A percentile compares a stretch with the other conserved stretches of the same genome.
phyloP scores from a whole-genome alignment of 164 flowering plant species.

The Liriodendron chinense region DNA sequence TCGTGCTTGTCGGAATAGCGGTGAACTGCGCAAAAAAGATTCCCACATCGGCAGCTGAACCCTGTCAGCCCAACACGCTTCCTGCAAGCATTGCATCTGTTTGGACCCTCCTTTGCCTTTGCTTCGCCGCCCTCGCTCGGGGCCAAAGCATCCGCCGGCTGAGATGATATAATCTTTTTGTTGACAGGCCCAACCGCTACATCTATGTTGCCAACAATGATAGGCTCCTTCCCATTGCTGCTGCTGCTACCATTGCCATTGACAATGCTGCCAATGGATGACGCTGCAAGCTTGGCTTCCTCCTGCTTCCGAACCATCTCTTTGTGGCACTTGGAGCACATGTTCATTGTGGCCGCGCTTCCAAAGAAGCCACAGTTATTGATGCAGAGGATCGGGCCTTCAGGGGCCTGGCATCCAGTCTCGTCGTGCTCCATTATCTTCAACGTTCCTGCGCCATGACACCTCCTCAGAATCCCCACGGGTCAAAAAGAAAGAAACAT shows the following conservation, averaged over 20 bases:
- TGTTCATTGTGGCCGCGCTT: conserved; percentile 55
- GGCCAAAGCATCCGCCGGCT: conserved; percentile 19
- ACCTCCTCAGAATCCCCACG: conserved; percentile 2
- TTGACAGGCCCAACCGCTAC: conserved; percentile 22
- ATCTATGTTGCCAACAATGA: conserved; percentile 18
- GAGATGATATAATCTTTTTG: conserved; percentile 17
- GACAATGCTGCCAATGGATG: conserved; percentile 47
- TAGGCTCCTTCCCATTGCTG: conserved; percentile 26
- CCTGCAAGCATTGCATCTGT: conserved; percentile 42
- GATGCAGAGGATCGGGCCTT: conserved; percentile 47
- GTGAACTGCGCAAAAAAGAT: conserved; percentile 44
- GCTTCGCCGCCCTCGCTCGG: conserved; percentile 15
- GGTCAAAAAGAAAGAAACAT: not conserved
- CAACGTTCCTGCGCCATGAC: conserved; percentile 21
- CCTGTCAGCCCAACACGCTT: conserved; percentile 59
- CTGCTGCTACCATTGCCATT: conserved; percentile 27
- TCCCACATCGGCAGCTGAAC: conserved; percentile 54
- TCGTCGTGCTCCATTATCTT: conserved; percentile 47
- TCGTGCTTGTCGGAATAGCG: conserved; percentile 59
- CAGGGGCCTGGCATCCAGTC: conserved; percentile 58
- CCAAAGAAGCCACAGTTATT: conserved; percentile 66
- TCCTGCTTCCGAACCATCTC: conserved; percentile 47
- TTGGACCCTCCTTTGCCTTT: conserved; percentile 46
- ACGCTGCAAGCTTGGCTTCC: conserved; percentile 46
- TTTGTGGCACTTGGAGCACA: conserved; percentile 65